Evolutionary conservation across 352 stramenopile genomes (phyloP), one percentile per base, ranked within the genome.

Genomic region (Globisporangium camurandrum): DNA sequence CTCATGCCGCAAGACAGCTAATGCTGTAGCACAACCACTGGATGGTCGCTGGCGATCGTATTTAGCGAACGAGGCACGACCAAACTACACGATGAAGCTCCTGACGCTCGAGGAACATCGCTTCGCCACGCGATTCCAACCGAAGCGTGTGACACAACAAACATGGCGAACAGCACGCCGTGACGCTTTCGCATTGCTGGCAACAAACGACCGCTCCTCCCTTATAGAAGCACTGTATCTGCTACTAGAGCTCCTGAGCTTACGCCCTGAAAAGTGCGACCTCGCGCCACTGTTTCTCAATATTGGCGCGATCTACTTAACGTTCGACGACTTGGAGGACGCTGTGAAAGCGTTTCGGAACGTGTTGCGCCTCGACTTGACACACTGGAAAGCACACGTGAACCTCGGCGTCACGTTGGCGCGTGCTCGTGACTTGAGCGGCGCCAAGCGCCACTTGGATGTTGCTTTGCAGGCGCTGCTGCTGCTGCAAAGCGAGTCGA

Each of bases 21-120:
- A n/a, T n/a, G n/a, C n/a, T n/a, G n/a, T n/a, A n/a, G n/a, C n/a
- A 19, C 30, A 24, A 17, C 40, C 46, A 11, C 43, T 36, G 14
- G 37, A 40, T 19, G 37, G 19, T 6, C 54, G 26, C 31, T 19
- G 26, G 1, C 28, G 42, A 5, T 20, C 19, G 14, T 14, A 31
- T 22, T 16, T 19, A 36, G 12, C 27, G 24, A 10, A 20, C 24
- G 20, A 27, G 8, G 17, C 46, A 44, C 3, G n/a, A 9, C 4
- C 2, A 4, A 20, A 20, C 5, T 51, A 55, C 10, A 64, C 39
- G n/a, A 19, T 81, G 23, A 59, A 49, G 24, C 61, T 86, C 22
- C 67, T 79, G 40, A 83, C 71, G 4, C 49, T 84, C 4, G 71
- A 76, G 37, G 75, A 86, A 27, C 67, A 84, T 61, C 69, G 65